Base-by-base conservation (phyloP, 2,329 filamentous ascomycete species). In the Sporothrix schenckii region DNA sequence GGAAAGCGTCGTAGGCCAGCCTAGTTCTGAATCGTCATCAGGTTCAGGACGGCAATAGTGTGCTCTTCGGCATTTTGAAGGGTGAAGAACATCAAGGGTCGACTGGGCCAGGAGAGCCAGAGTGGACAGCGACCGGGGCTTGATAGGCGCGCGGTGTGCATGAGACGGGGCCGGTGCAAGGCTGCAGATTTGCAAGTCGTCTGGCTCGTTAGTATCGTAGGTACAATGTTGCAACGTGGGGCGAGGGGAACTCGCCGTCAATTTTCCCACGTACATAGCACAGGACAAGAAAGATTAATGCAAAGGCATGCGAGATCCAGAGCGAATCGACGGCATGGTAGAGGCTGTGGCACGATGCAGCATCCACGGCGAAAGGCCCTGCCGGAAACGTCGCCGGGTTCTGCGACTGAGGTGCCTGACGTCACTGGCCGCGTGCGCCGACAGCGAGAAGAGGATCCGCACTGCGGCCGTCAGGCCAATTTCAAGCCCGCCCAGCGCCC, bases 291-390 rank as follows among this genome's bases (percentile, higher is more conserved):
- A 68, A 68, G 21, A 56, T 60, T 3, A 68, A 14, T 16, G 66
- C 52, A 68, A 68, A 68, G 0, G 66, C 52, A 9, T 68, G 66
- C 7, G 53, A 60, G 1, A 68, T 49, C 66, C 66, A 68, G 19
- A 56, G 14, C 14, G 66, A 68, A 41, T 68, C 66, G 21, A 68
- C 66, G 44, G 66, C 66, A 19, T 68, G 66, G 41, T 60, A 27
- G 11, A 68, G 53, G 27, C 53, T 60, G 52, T 9, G 27, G 13
- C 52, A 34, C 9, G 66, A 47, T 6, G 10, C 19, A 9, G 5
- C 4, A 21, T 60, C 66, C 2, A 68, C 53, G 24, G 11, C 1
- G 10, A 68, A 60, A 2, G n/a, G 39, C 34, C 53, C 66, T 4
- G n/a, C 24, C 9, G 66, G 53, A 34, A 68, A 58, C n/a, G 66